Evolutionary conservation across 176 grass and related monocot species (phyloP), one percentile per base, ranked within the genome.

Genomic region (Zoysia japonica): DNA sequence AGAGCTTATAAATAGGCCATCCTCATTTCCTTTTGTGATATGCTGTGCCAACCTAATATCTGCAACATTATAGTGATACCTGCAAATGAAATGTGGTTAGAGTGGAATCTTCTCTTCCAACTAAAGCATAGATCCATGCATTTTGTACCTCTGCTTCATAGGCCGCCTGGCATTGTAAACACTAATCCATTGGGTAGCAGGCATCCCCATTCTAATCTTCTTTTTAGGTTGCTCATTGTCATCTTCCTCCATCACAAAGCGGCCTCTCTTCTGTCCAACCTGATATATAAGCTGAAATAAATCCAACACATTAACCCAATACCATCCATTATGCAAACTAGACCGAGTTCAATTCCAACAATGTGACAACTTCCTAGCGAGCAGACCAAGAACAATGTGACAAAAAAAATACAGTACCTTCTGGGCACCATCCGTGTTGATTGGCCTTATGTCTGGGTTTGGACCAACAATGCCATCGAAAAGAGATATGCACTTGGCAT

Each of bases 61-160:
- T 78, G 91, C 75, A 82, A 97, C 91, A 82, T 97, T 97, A 72
- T 97, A 97, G 82, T 97, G 94, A 63, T 97, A 97, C 89, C 94
- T 97, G 84, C 59, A 90, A 84, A 64, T 44, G 8, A 71, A 82
- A 28, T 45, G 48, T 63, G 6, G 20, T 76, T 78, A 47, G 73
- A 12, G 74, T 19, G 15, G 68, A 65, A 28, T 45, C 50, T 70
- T 57, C 65, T 77, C 36, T 84, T 53, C 47, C 75, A 66, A 54
- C 44, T 74, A 81, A 81, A 50, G 16, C 61, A 75, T 37, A 48
- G 20, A 28, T 71, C 67, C 19, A 76, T 65, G 17, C 5, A 9
- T 42, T 84, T 42, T 38, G 66, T 70, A 88, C 94, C 94, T 93
- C 86, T 97, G 94, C 52, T 97, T 97, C 91, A 97, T 97, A 85